Conservation (phyloP, 2,329 filamentous ascomycete species). For the Tolypocladium sp. region DNA sequence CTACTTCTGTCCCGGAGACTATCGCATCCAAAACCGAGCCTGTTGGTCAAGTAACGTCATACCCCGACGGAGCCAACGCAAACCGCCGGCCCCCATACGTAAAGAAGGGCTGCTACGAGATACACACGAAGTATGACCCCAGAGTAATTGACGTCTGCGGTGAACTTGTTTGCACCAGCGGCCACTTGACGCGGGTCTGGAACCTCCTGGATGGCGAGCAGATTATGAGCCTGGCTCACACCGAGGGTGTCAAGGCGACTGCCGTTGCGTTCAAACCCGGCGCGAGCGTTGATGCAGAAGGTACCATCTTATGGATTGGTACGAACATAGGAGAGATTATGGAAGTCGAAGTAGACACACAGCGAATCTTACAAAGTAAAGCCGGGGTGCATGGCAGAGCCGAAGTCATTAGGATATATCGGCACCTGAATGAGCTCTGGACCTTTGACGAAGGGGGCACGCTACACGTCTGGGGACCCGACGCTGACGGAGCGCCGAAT, state of each 20-base stretch:
- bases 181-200: slow-evolving; percentile 83
- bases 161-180: slow-evolving; percentile 77
- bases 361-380: slow-evolving; percentile 61
- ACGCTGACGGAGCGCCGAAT: slow-evolving; percentile 61
- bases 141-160: slow-evolving; percentile 83
- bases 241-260: slow-evolving; percentile 75
- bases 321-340: slow-evolving; percentile 81
- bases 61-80: slow-evolving; percentile 74
- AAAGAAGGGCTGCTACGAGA: slow-evolving; percentile 63
- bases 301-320: slow-evolving; percentile 77
- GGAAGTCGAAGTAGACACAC: slow-evolving; percentile 73
- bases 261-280: slow-evolving; percentile 81
- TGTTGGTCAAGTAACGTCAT: slow-evolving; percentile 49
- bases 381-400: slow-evolving; percentile 65
- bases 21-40: slow-evolving; percentile 27
- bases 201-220: slow-evolving; percentile 73
- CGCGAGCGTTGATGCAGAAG: slow-evolving; percentile 68
- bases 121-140: slow-evolving; percentile 78
- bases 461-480: slow-evolving; percentile 78
- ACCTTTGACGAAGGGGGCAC: slow-evolving; percentile 84
- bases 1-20: slow-evolving; percentile 7
- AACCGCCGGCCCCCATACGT: slow-evolving; percentile 77
- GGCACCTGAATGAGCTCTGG: slow-evolving; percentile 87
- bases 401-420: slow-evolving; percentile 76
- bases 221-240: slow-evolving; percentile 71